Evolutionary conservation across 208 protist species (phyloP).

Genomic region (Trypanosoma melophagium): DNA sequence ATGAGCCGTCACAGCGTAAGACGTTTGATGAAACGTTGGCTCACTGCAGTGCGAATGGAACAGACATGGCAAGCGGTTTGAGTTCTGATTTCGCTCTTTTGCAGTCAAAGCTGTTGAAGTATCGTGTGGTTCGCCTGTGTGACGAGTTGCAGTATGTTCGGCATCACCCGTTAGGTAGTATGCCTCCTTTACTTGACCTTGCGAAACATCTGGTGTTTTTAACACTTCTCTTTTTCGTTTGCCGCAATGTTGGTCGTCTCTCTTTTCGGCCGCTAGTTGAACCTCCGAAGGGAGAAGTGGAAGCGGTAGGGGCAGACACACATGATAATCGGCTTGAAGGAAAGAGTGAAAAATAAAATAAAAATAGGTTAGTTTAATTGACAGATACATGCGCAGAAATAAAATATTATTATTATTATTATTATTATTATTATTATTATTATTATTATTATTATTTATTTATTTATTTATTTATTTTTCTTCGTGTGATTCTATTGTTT

Average conservation of each 20-base stretch:
- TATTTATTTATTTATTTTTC: too few species aligned
- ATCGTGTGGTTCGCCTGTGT: slow-evolving; percentile 71
- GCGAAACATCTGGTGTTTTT: slow-evolving; percentile 42
- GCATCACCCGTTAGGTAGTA: slow-evolving; percentile 44
- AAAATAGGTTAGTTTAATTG: neutral
- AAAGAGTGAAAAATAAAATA: neutral
- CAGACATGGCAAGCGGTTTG: slow-evolving; percentile 69
- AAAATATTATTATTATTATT: too few species aligned
- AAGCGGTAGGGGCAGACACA: slow-evolving; percentile 9
- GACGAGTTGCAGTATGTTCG: slow-evolving; percentile 56
- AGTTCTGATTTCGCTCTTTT: slow-evolving; percentile 67
- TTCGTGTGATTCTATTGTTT: too few species aligned
- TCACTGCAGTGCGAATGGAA: slow-evolving; percentile 49
- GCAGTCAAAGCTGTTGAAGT: slow-evolving; percentile 67
- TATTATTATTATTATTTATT: too few species aligned
- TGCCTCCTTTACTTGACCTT: slow-evolving; percentile 39
- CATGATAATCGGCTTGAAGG: neutral
- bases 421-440: too few species aligned
- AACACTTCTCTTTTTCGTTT: slow-evolving; percentile 40
- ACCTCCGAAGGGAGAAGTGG: slow-evolving; percentile 30
- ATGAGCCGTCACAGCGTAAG: slow-evolving; percentile 46
- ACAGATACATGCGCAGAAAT: neutral
- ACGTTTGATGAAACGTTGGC: slow-evolving; percentile 58
- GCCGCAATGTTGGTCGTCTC: slow-evolving; percentile 43
- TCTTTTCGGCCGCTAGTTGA: slow-evolving; percentile 38